Evolutionary conservation across 2,329 filamentous ascomycete genomes (phyloP).

Genomic region (Phaeomoniella chlamydospora): DNA sequence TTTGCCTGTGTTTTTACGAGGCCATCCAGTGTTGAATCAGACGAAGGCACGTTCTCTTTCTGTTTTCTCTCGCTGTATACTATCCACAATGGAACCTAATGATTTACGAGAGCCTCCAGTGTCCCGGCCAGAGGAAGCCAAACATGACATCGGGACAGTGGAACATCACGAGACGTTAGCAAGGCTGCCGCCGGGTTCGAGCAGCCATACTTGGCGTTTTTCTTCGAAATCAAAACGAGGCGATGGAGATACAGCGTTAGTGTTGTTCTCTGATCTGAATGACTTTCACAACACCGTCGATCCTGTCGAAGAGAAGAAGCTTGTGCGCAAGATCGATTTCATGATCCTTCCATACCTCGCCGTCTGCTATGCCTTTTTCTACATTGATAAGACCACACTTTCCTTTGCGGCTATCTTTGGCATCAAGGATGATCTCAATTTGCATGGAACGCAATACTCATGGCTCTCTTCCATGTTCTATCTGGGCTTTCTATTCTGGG

Average conservation of each 20-base stretch:
- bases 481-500: slow-evolving; percentile 40
- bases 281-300: slow-evolving; percentile 32
- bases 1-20: no score
- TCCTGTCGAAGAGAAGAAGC: slow-evolving; percentile 27
- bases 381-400: slow-evolving; percentile 26
- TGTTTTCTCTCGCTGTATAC: no score
- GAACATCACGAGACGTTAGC: no score
- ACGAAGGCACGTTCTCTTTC: no score
- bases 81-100: no score
- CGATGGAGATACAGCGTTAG: slow-evolving; percentile 36
- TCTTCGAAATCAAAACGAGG: slow-evolving; percentile 12
- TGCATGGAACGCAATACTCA: slow-evolving; percentile 27
- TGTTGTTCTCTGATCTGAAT: slow-evolving; percentile 32
- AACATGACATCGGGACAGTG: no score
- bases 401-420: slow-evolving; percentile 52
- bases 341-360: slow-evolving; percentile 44
- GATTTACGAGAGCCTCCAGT: no score
- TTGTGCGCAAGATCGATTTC: slow-evolving; percentile 42
- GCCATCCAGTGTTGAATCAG: no score
- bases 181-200: slow-evolving; percentile 6
- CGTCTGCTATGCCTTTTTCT: slow-evolving; percentile 40
- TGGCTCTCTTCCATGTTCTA: slow-evolving; percentile 37
- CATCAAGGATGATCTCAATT: slow-evolving; percentile 40
- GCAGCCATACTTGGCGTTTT: slow-evolving; percentile 11
- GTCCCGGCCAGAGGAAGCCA: no score